A percentile compares a stretch with the other conserved stretches of the same genome.
phyloP scores from a whole-genome alignment of 2,329 filamentous ascomycete genomes.

The Cladorrhinum sp. region DNA sequence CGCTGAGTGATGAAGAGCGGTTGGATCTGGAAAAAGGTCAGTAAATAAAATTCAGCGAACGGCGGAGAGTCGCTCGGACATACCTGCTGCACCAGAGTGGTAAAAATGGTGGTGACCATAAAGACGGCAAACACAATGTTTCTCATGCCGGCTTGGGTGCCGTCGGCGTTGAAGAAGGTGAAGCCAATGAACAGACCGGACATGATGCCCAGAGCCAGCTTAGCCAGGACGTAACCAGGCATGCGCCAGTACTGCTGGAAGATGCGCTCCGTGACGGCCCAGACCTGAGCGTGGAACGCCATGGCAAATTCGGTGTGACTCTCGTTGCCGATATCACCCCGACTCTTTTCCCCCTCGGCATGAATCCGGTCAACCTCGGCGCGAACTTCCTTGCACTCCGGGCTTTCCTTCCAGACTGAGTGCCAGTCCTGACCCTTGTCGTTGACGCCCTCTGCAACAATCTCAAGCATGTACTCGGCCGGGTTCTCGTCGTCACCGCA shows the following conservation, averaged over 20 bases:
- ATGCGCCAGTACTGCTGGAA: conserved; percentile 85
- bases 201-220: conserved; percentile 59
- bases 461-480: conserved; percentile 70
- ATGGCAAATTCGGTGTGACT: conserved; percentile 69
- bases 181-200: conserved; percentile 71
- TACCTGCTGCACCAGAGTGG: conserved; percentile 66
- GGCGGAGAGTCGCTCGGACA: neutral
- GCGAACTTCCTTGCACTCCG: conserved; percentile 50
- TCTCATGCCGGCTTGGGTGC: conserved; percentile 66
- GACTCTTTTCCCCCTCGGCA: conserved; percentile 18
- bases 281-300: conserved; percentile 64
- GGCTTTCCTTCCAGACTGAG: conserved; percentile 57
- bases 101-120: conserved; percentile 73
- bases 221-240: conserved; percentile 74
- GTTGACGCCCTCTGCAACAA: conserved; percentile 43
- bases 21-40: conserved; percentile 55
- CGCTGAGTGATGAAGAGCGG: conserved; percentile 73
- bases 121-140: conserved; percentile 74
- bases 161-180: conserved; percentile 58
- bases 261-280: conserved; percentile 62
- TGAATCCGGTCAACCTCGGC: conserved; percentile 64
- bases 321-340: neutral
- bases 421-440: conserved; percentile 59
- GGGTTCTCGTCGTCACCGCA: conserved; percentile 65
- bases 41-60: conserved; percentile 33